phyloP scores from a whole-genome alignment of 2,329 filamentous ascomycete species.

The Lachnellula cervina region DNA sequence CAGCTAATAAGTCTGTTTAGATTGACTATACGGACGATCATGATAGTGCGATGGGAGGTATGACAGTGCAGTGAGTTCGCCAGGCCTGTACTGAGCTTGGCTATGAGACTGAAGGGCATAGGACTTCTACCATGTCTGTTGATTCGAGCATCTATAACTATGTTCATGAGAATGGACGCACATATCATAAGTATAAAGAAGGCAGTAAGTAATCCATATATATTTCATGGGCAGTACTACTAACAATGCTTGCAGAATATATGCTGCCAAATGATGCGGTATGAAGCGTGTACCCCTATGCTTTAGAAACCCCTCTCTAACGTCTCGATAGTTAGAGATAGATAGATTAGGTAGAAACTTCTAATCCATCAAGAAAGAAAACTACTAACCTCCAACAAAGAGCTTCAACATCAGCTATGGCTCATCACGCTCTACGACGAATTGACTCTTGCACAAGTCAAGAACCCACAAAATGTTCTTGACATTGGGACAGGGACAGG shows the following conservation, averaged over 20 bases:
- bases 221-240: neutral
- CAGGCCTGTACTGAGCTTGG: neutral
- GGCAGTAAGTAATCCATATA: constrained; percentile 9
- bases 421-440: constrained; percentile 16
- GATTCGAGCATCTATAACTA: neutral
- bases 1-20: neutral
- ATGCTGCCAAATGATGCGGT: constrained; percentile 19
- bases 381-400: neutral
- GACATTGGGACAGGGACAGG: constrained; percentile 40
- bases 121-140: neutral
- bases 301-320: neutral
- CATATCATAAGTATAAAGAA: constrained; percentile 15
- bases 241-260: constrained; percentile 13
- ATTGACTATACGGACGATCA: neutral
- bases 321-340: constrained; percentile 5
- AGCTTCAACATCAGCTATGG: constrained; percentile 22
- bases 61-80: neutral
- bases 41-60: neutral
- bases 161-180: constrained; percentile 10
- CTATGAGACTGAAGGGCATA: neutral
- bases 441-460: constrained; percentile 24
- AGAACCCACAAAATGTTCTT: constrained; percentile 31
- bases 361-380: neutral
- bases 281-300: neutral
- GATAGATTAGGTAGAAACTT: constrained; percentile 12